Evolutionary conservation across 2,329 filamentous ascomycete species (phyloP).

Genomic region (Remersonia thermophila): DNA sequence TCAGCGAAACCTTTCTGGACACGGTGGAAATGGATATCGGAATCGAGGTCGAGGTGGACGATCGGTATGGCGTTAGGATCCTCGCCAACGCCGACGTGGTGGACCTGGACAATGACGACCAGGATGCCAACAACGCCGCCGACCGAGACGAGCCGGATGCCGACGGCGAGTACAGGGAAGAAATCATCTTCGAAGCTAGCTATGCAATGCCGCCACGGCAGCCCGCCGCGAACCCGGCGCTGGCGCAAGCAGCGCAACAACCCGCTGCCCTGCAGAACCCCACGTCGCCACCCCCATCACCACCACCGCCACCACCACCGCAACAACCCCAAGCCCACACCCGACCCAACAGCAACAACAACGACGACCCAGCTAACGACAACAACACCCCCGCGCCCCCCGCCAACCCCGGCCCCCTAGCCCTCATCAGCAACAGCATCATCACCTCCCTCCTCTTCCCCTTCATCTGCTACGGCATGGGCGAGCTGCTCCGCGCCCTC

Average conservation of each 20-base stretch:
- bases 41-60: no score
- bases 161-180: no score
- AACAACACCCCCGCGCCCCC: constrained; percentile 15
- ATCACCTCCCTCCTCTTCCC: constrained; percentile 61
- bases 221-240: no score
- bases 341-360: constrained; percentile 2
- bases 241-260: no score
- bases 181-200: no score
- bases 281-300: background rate
- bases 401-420: constrained; percentile 24
- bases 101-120: constrained; percentile 1
- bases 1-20: no score
- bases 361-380: constrained; percentile 10
- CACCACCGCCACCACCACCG: constrained; percentile 7
- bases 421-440: constrained; percentile 35
- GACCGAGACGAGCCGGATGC: constrained; percentile 5
- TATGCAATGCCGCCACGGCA: no score
- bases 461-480: constrained; percentile 64
- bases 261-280: background rate
- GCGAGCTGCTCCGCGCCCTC: constrained; percentile 56
- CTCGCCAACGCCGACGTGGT: background rate
- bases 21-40: no score
- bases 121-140: no score
- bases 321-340: background rate
- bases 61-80: no score